A percentile compares a stretch with the other conserved stretches of the same genome.
These are phyloP conservation scores for Colletotrichum zoysiae DNA, from an alignment of 2,329 filamentous ascomycete genomes.

Conservation along the genomic window DNA sequence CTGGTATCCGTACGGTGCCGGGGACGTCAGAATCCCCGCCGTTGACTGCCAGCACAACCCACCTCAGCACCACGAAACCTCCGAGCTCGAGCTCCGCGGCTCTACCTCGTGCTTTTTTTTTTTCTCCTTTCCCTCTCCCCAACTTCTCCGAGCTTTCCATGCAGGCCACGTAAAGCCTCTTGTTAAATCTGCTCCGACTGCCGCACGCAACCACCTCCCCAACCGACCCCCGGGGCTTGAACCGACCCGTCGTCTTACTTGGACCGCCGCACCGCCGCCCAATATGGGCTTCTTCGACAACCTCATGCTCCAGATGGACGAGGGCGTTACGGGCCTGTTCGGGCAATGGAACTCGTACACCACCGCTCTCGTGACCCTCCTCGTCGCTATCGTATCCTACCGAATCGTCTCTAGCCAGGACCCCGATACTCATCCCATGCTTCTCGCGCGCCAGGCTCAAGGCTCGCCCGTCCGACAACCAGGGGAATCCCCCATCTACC, in stretches of 20 bases:
- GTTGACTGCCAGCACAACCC: conserved; percentile 36
- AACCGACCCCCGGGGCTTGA: conserved; percentile 14
- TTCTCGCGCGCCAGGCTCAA: conserved; percentile 86
- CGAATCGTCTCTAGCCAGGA: conserved; percentile 79
- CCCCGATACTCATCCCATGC: conserved; percentile 90
- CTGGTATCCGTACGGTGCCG: conserved; percentile 9
- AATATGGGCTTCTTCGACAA: conserved; percentile 63
- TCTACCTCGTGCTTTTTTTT: conserved; percentile 29
- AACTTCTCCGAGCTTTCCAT: conserved; percentile 34
- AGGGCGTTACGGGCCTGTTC: conserved; percentile 75
- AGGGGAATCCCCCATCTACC: conserved; percentile 87
- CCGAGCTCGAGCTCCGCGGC: conserved; percentile 37
- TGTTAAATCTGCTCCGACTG: conserved; percentile 5
- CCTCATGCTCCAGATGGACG: conserved; percentile 77
- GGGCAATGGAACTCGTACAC: conserved; percentile 87
- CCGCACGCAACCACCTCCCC: conserved; percentile 3
- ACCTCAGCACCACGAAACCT: conserved; percentile 35
- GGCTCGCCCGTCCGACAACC: conserved; percentile 83
- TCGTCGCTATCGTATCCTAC: conserved; percentile 78
- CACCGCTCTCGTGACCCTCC: conserved; percentile 75
- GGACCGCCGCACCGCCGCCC: conserved; percentile 29
- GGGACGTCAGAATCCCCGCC: conserved; percentile 39
- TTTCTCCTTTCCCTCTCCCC: neutral
- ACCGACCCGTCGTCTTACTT: neutral
- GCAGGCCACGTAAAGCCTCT: conserved; percentile 36